Evolutionary conservation across 371 early-diverging fungal species (phyloP), one percentile per base, ranked within the genome.

Genomic region (Mortierella sp.): DNA sequence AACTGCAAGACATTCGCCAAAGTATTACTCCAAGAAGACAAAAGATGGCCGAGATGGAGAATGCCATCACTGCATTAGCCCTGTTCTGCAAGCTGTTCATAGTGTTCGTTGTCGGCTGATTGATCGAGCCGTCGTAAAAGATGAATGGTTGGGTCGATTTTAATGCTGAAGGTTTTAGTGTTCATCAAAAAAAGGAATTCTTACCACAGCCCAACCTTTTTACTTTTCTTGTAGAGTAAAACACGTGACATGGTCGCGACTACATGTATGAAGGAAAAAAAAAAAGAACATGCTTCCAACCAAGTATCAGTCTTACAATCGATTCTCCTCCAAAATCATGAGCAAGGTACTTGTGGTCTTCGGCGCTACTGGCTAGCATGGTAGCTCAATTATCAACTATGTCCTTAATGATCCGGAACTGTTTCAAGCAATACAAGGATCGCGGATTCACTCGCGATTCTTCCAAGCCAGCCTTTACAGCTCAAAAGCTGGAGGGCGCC

Each of bases 11-110:
- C 29, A 17, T 17, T 19, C 6, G 45, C 19, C 19, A 31, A 13
- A 51, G 23, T 12, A 26, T 84, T 58, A 89, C 82, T 28, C 85
- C 90, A 22, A 92, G 85, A 13, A 93, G 87, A 62, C 85, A 74
- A 68, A 89, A 89, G 51, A 90, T 55, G 29, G 90, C 92, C 26
- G 91, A 89, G 61, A 92, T 69, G 45, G 92, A 88, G 86, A 90
- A 91, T 3, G 94, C 92, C 64, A 90, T 82, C 6, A 92, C 85
- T 42, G 91, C 89, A 82, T 90, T 93, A 55, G 84, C 85, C 49
- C 94, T 88, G 70, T 88, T 87, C 62, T 85, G 84, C 42, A 89
- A 69, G 70, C 84, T 87, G 77, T 88, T 85, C 92, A 92, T 92
- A 19, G 22, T 43, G 42, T 40, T 45, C 47, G 49, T 8, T 67